A percentile compares a stretch with the other conserved stretches of the same genome.
These are phyloP conservation scores for grape (Vitis vinifera) DNA, from an alignment of 164 flowering plant genomes.

Conservation along the genomic window ASM3070453v1 NC_081808.1:21967501-21968000, in stretches of 20 bases:
- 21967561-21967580: conserved; percentile 42
- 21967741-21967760: conserved; percentile 90
- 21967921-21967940: not conserved
- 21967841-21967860: not conserved
- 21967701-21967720: conserved; percentile 81
- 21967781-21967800: conserved; percentile 79
- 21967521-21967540: conserved; percentile 1
- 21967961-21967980: too few species aligned
- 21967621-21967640: conserved; percentile 87
- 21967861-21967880: not conserved
- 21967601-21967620: conserved; percentile 72
- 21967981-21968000: too few species aligned
- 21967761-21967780: conserved; percentile 71
- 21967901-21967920: not conserved
- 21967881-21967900: not conserved
- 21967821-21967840: not conserved
- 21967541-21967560: not conserved
- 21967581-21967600: conserved; percentile 35
- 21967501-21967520: not conserved
- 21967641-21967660: conserved; percentile 79
- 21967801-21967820: conserved; percentile 56
- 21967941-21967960: not conserved
- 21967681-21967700: conserved; percentile 63
- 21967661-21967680: conserved; percentile 92
- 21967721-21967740: conserved; percentile 68